Base-by-base conservation (phyloP, 257 asterid species). In the Ehretia macrophylla region DNA sequence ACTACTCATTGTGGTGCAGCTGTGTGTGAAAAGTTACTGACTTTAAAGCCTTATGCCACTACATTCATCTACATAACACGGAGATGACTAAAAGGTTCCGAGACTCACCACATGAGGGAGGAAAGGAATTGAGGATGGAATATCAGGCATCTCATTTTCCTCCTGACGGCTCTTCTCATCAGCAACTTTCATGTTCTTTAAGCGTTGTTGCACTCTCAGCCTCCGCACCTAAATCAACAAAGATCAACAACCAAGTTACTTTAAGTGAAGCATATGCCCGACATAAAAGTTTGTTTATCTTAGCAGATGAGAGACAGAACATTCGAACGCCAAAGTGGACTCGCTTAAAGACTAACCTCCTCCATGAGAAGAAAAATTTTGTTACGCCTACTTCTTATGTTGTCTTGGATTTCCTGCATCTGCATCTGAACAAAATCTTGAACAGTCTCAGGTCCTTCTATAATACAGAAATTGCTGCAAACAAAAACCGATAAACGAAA, bases 391-490 rank as follows among this genome's bases (percentile, higher is more conserved):
- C 91, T 84, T 76, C 70, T 72, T 54, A 89, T 85, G 70, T 89
- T 85, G 61, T 89, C 97, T 42, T 88, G 81, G 61, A 93, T 93
- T 67, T 93, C 99, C 76, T 93, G 85, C 56, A 75, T 63, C 88
- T 93, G 91, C 99, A 93, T 86, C 76, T 84, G 83, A 48, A 81
- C 93, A 65, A 93, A 93, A 77, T 93, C 97, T 79, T 85, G 85
- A 60, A 89, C 96, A 1, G 95, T 85, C 69, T 89, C 94, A 0
- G 99, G 97, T 49, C 97, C 99, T 78, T 92, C 97, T 67, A 93
- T 93, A 35, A 93, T 93, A 79, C 96, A 88, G 85, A 93, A 93
- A 74, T 78, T 85, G 79, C 96, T 85, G 82, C 64, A 74, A 45
- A 42, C 47, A 60, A 48, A 16, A 44, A 14, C n/a, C 40, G 64